Conservation (phyloP, 129 eudicot species). For the Helianthus tuberosus region DNA sequence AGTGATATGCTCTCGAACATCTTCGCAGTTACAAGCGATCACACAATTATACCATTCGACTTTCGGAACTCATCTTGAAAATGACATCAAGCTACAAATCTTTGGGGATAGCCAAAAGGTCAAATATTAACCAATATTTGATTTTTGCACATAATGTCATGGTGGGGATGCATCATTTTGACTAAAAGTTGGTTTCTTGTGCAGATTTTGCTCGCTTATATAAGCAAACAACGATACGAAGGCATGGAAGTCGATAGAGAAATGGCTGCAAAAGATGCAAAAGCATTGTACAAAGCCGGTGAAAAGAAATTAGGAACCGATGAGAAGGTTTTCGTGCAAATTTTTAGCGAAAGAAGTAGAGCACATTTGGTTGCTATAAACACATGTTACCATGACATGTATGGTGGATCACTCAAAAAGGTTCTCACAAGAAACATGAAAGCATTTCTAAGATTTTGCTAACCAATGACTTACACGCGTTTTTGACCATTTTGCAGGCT, state of each 20-base stretch:
- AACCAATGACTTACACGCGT: neutral
- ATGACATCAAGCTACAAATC: conserved; percentile 41
- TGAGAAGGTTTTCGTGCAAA: conserved; percentile 43
- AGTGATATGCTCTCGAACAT: conserved; percentile 55
- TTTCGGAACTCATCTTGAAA: conserved; percentile 45
- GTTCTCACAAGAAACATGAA: conserved; percentile 24
- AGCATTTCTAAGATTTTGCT: conserved; percentile 1
- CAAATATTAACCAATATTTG: neutral
- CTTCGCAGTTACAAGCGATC: conserved; percentile 45
- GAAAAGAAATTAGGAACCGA: conserved; percentile 67
- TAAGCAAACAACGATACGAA: conserved; percentile 51
- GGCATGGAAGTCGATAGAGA: conserved; percentile 55
- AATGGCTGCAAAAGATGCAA: conserved; percentile 60
- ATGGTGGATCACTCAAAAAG: conserved; percentile 62
- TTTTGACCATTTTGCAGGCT: conserved; percentile 42
- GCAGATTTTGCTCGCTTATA: conserved; percentile 62
- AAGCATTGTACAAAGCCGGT: conserved; percentile 60
- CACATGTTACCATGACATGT: conserved; percentile 51
- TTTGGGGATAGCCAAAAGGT: conserved; percentile 61
- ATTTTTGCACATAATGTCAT: neutral
- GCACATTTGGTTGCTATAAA: conserved; percentile 57
- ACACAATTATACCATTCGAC: conserved; percentile 45
- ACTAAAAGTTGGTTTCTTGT: conserved; percentile 18
- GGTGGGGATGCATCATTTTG: conserved; percentile 4
- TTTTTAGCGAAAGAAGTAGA: conserved; percentile 62